phyloP scores from a whole-genome alignment of 768 basidiomycete species.

The Tulasnella sp. region DNA sequence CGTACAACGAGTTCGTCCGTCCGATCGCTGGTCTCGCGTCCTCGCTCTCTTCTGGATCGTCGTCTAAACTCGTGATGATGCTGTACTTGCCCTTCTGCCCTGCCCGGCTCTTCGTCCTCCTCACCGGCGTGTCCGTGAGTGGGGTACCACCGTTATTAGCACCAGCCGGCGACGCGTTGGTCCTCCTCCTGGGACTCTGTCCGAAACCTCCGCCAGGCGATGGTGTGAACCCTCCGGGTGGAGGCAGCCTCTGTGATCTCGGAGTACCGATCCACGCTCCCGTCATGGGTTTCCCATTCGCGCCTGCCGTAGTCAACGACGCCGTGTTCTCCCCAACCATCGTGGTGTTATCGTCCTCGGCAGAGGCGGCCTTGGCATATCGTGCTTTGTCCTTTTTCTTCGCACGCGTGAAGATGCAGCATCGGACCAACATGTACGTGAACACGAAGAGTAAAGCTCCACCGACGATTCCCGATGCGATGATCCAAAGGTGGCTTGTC shows the following conservation, averaged over 20 bases:
- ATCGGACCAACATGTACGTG: not conserved
- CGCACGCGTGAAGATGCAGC: not conserved
- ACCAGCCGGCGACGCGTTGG: not conserved
- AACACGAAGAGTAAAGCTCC: not conserved
- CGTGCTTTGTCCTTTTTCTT: not conserved
- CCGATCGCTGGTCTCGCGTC: not conserved
- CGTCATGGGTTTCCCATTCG: not conserved
- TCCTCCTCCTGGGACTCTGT: not conserved
- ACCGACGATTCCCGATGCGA: not conserved
- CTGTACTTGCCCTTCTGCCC: not conserved
- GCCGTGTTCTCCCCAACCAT: not conserved
- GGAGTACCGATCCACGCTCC: not conserved
- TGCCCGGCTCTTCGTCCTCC: not conserved
- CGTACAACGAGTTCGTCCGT: not conserved
- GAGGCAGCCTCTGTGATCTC: not conserved
- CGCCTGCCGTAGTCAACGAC: not conserved
- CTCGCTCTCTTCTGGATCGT: not conserved
- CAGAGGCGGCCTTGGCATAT: too few species aligned
- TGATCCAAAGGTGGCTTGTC: not conserved
- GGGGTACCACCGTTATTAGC: too few species aligned
- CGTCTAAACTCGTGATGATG: not conserved
- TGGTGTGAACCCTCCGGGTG: not conserved
- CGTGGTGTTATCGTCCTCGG: not conserved
- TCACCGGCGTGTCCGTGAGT: not conserved
- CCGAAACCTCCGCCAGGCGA: not conserved